Base-by-base conservation (phyloP, 441 rosid species). In the Gossypium davidsonii region DNA sequence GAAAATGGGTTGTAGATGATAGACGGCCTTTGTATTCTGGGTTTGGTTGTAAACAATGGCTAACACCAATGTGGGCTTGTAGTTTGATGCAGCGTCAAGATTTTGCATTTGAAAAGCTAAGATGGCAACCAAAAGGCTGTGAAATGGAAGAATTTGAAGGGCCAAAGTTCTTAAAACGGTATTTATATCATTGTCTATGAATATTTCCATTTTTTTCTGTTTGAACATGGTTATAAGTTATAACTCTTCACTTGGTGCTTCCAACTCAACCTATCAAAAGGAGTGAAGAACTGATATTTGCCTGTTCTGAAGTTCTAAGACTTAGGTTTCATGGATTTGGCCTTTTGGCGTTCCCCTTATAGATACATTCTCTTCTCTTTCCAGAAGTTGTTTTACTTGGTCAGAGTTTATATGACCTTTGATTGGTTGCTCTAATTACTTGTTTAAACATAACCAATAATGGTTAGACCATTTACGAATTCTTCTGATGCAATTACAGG, bases 41-140 rank as follows among this genome's bases (percentile, higher is more conserved):
- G 69, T 84, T 82, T 72, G 78, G 68, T 25, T 92, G 99, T 81
- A 94, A 94, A 80, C 91, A 83, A 55, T 92, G 98, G 99, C 87
- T 92, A 75, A 88, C 97, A 53, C 70, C 70, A 21, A 92, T 87
- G 97, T 94, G 98, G 97, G 92, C 97, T 25, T 92, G 97, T 78
- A 87, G 90, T 73, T 78, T 89, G 85, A 94, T 87, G 85, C 96
- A 88, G 76, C 93, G 96, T 60, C 86, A 83, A 73, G 94, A 92
- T 81, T 94, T 94, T 80, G 82, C 89, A 62, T 89, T 84, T 65
- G 97, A 94, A 82, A 89, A 76, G 53, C 77, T 90, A 64, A 80
- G 89, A 60, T 92, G 98, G 98, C 94, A 88, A 69, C 96, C 98
- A 23, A 89, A 86, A 82, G 79, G 84, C 74, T 94, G 97, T 82